Percentiles rank a stretch among this genome's conserved stretches.
Evolutionary conservation across 2,329 filamentous ascomycete genomes (phyloP).

Genomic region (Neopestalotiopsis rosae): DNA sequence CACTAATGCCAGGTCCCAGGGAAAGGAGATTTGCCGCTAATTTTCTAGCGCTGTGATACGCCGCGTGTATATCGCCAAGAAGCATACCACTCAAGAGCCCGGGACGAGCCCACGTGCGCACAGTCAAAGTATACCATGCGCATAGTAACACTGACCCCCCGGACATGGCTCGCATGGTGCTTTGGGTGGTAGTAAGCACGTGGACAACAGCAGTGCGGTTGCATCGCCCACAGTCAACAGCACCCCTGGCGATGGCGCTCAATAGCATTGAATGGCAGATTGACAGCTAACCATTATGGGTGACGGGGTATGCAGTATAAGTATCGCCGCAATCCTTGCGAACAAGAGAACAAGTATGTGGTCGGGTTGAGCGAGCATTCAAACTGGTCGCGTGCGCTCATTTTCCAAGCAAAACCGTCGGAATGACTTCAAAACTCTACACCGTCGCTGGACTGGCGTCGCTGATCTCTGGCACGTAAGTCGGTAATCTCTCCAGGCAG

Average conservation of each 20-base stretch:
- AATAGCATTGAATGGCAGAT: background rate
- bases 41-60: conserved; percentile 1
- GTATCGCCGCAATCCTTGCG: background rate
- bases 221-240: background rate
- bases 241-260: background rate
- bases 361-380: background rate
- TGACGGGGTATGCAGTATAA: background rate
- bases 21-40: conserved; percentile 4
- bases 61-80: background rate
- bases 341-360: background rate
- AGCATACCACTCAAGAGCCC: background rate
- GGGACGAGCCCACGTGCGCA: conserved; percentile 9
- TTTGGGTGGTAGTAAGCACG: background rate
- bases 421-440: background rate
- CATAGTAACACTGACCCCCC: background rate
- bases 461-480: conserved; percentile 3
- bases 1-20: conserved; percentile 2
- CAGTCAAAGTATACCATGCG: background rate
- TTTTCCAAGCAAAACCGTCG: background rate
- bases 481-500: background rate
- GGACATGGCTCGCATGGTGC: too few relatives aligned
- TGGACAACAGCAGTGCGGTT: background rate
- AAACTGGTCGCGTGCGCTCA: background rate
- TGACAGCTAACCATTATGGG: background rate
- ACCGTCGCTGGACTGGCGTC: background rate